Percentiles rank a stretch among this genome's conserved stretches.
Evolutionary conservation across 176 grass and related monocot genomes (phyloP).

Genomic region (Lolium perenne): DNA sequence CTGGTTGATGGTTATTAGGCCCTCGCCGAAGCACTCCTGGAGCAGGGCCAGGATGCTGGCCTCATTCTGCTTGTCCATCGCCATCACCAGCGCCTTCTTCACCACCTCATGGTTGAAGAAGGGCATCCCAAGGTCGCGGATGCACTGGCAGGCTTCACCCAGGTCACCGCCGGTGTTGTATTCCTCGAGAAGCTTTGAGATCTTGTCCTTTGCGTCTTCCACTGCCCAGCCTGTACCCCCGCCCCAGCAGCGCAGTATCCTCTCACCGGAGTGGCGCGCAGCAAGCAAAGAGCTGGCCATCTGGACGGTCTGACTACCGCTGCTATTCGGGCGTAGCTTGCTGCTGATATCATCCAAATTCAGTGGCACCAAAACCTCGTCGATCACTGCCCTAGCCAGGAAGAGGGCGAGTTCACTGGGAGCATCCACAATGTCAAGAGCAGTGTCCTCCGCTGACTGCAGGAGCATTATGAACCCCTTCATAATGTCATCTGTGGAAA

Average conservation of each 20-base stretch:
- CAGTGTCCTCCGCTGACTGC: constrained; percentile 77
- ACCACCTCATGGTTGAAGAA: constrained; percentile 98
- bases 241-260: constrained; percentile 87
- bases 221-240: constrained; percentile 85
- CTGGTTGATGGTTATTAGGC: constrained; percentile 88
- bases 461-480: constrained; percentile 87
- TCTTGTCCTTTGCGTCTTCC: constrained; percentile 92
- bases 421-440: constrained; percentile 79
- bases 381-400: constrained; percentile 79
- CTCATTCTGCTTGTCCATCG: constrained; percentile 83
- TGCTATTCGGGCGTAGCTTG: constrained; percentile 59
- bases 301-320: constrained; percentile 62
- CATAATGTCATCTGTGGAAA: constrained; percentile 74
- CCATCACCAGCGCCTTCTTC: constrained; percentile 81
- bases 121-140: constrained; percentile 79
- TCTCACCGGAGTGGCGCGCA: constrained; percentile 78
- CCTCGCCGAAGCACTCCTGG: constrained; percentile 73
- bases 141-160: constrained; percentile 77
- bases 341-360: constrained; percentile 78
- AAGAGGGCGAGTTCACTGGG: constrained; percentile 87
- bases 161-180: constrained; percentile 72
- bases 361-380: constrained; percentile 74
- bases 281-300: constrained; percentile 66
- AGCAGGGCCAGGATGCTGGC: constrained; percentile 57
- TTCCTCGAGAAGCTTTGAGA: constrained; percentile 78